Evolutionary conservation across 345 rosid species (phyloP).

Genomic region (Syzygium aqueum): DNA sequence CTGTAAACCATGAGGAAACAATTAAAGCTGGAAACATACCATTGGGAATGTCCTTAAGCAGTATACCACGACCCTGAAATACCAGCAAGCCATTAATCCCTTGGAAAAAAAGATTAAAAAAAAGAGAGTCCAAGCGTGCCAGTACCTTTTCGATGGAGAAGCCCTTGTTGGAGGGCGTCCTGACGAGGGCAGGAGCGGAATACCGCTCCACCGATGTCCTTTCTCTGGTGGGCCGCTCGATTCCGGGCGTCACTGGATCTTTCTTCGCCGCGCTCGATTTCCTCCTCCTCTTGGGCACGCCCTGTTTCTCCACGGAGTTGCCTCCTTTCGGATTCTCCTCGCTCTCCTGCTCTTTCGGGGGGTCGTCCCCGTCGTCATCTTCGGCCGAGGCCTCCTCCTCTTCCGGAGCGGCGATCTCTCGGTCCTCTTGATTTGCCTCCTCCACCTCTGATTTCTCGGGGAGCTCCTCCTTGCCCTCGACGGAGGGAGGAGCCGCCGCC

Average conservation of each 20-base stretch:
- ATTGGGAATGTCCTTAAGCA: slow-evolving; percentile 85
- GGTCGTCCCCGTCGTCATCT: too few relatives aligned
- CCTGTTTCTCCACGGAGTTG: too few relatives aligned
- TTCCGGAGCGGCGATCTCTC: too few relatives aligned
- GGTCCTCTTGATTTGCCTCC: too few relatives aligned
- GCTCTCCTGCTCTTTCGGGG: too few relatives aligned
- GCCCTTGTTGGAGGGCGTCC: slow-evolving; percentile 43
- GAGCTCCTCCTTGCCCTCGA: too few relatives aligned
- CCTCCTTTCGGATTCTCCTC: too few relatives aligned
- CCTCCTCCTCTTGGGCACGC: not conserved
- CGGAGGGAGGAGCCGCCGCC: too few relatives aligned
- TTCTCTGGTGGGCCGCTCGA: slow-evolving; percentile 83
- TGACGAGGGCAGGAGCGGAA: slow-evolving; percentile 48
- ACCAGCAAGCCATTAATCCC: slow-evolving; percentile 1
- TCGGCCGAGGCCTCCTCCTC: too few relatives aligned
- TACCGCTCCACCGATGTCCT: slow-evolving; percentile 83
- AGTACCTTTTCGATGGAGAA: slow-evolving; percentile 67
- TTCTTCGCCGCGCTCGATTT: not conserved
- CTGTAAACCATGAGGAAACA: not conserved
- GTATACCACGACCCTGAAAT: slow-evolving; percentile 78
- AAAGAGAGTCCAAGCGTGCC: too few relatives aligned
- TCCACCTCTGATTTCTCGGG: too few relatives aligned
- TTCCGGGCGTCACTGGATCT: slow-evolving; percentile 26
- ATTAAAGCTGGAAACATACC: slow-evolving; percentile 26
- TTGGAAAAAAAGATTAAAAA: too few relatives aligned